Base-by-base conservation (phyloP, 1,284 basidiomycete genomes). In the Ustilago crameri region DNA sequence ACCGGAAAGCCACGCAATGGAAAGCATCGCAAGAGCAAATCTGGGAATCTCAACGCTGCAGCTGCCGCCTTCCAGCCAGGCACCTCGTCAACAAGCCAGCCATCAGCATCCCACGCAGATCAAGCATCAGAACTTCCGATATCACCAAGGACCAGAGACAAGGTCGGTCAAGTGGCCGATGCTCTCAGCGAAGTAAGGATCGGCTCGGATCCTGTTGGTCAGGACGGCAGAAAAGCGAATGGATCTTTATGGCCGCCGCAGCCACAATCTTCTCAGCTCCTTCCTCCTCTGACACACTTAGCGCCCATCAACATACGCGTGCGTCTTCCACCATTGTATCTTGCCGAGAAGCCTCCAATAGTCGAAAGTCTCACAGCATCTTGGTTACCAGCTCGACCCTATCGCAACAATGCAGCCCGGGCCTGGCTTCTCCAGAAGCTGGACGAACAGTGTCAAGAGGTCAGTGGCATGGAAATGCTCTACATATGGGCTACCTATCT, bases 401-500 rank as follows among this genome's bases (percentile, higher is more conserved):
- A 8, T 3, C 37, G 52, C 26, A 23, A 44, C 5, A 17, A 40
- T 18, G 12, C 7, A 8, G 32, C 51, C 3, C 49, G 8, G 10
- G 5, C 20, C 5, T 72, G 73, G 68, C 44, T 71, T 0, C 47
- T 54, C 5, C 27, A 47, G 1, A 50, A 64, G 55, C 61, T 75
- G 17, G 40, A 45, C 3, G 45, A 62, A 32, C 68, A 68, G 48
- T 71, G 52, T 41, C 49, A 40, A 3, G 56, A 74, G 48, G 22
- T 54, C 7, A 50, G 24, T 3, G 73, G 70, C 18, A 23, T 60
- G 44, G 73, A 75, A 26, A 54, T 64, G 15, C 53, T 75, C n/a
- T 75, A 63, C 44, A 55, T 55, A 3, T 75, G 73, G 73, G 64
- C 52, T 1, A 57, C 58, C 1, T 68, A 51, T 38, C 46, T 75